These are phyloP conservation scores for Pogostemon cablin DNA, from an alignment of 257 asterid genomes.

Conservation along the genomic window DNA sequence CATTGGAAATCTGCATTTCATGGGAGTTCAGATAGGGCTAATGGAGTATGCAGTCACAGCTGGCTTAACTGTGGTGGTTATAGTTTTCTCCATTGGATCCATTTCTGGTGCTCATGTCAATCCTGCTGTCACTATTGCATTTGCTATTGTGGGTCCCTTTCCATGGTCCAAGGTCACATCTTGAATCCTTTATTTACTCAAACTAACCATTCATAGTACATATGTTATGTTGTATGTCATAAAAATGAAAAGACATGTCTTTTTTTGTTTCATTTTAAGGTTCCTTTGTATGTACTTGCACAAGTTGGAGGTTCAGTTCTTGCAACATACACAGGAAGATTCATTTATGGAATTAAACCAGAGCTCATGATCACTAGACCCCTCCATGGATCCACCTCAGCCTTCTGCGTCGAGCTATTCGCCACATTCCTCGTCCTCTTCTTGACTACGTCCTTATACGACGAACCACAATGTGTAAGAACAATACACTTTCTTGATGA, in stretches of 20 bases:
- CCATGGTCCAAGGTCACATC: constrained; percentile 71
- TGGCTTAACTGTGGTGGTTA: constrained; percentile 63
- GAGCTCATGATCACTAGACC: constrained; percentile 73
- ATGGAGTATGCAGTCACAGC: constrained; percentile 83
- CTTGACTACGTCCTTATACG: constrained; percentile 61
- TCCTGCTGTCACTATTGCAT: constrained; percentile 85
- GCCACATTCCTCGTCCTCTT: constrained; percentile 75
- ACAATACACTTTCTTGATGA: neutral
- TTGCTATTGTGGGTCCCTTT: constrained; percentile 74
- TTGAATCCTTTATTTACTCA: neutral
- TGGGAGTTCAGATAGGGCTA: constrained; percentile 56
- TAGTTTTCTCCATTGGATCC: constrained; percentile 68
- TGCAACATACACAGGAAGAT: constrained; percentile 58
- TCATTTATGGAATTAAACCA: constrained; percentile 58
- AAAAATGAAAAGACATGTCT: neutral
- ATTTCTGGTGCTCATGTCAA: constrained; percentile 93
- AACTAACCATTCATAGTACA: neutral
- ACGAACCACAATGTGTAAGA: constrained; percentile 60
- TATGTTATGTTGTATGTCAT: neutral
- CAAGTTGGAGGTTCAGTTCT: constrained; percentile 75
- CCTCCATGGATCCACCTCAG: constrained; percentile 56
- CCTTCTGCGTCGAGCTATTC: constrained; percentile 73
- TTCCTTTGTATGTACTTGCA: constrained; percentile 64
- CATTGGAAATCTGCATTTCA: constrained; percentile 58
- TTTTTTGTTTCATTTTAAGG: constrained; percentile 43